Conservation (phyloP, 2,329 filamentous ascomycete species). For the Pseudopithomyces maydicus region DNA sequence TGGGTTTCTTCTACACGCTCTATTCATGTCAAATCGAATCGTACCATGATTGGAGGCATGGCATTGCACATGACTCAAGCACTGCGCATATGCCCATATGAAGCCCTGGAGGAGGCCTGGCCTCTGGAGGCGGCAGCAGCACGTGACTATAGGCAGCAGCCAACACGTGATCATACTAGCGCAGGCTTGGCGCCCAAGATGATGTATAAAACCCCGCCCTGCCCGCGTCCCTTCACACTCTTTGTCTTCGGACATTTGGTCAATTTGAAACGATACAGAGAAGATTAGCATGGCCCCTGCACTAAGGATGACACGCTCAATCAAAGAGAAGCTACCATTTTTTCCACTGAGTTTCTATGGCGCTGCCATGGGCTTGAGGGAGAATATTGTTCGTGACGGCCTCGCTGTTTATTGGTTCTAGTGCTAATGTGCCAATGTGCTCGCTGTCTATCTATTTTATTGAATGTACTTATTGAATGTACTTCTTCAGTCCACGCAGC, state of each 20-base stretch:
- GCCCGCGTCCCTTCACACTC: background rate
- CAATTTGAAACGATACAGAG: constrained; percentile 30
- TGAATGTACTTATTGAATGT: constrained; percentile 49
- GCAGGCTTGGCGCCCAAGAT: background rate
- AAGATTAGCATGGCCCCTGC: constrained; percentile 61
- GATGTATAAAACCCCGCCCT: background rate
- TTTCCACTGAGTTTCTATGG: background rate
- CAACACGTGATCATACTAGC: background rate
- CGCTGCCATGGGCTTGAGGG: background rate
- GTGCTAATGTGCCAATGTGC: no score
- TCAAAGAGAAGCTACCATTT: constrained; percentile 1
- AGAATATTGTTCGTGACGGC: no score
- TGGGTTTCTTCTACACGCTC: no score
- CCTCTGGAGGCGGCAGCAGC: background rate
- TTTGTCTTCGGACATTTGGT: background rate
- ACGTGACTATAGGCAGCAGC: background rate
- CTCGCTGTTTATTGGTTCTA: no score
- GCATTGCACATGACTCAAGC: no score
- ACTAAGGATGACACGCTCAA: constrained; percentile 83
- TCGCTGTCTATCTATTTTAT: no score
- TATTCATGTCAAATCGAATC: no score
- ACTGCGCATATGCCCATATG: no score
- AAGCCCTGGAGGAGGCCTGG: background rate
- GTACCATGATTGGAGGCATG: no score
- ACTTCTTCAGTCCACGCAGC: constrained; percentile 56